These are phyloP conservation scores for Umbilicus rupestris DNA, from an alignment of 164 flowering plant genomes.

Conservation along the genomic window DNA sequence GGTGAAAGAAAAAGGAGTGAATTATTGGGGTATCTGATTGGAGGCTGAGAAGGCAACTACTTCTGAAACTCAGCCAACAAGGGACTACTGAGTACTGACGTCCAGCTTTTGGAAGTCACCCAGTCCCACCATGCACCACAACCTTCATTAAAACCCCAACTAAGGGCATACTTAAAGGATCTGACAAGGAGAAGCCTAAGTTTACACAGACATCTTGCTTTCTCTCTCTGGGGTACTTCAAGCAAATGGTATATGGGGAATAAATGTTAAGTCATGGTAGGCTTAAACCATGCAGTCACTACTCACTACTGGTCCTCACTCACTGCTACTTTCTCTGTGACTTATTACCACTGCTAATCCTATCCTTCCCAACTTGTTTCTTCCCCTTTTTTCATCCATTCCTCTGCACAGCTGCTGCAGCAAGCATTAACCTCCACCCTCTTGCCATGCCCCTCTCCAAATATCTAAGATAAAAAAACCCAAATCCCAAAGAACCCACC, in stretches of 20 bases:
- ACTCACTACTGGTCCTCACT: conserved; percentile 3
- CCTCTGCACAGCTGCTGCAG: neutral
- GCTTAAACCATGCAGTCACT: neutral
- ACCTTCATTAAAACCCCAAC: neutral
- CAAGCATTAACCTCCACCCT: neutral
- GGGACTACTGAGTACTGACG: neutral
- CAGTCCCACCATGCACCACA: too few species aligned
- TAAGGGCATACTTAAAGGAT: neutral
- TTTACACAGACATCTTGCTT: neutral
- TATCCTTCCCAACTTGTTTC: conserved; percentile 4
- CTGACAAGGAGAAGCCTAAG: neutral
- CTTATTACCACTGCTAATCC: neutral
- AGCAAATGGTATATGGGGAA: neutral
- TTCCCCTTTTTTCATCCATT: neutral
- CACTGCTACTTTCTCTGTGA: neutral
- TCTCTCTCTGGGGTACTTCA: neutral
- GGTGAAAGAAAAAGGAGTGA: neutral
- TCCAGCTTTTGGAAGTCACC: neutral
- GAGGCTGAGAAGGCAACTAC: neutral
- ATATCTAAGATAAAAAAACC: neutral
- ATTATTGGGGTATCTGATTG: conserved; percentile 1
- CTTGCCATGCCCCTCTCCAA: neutral
- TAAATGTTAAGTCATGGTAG: neutral
- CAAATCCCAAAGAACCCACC: neutral
- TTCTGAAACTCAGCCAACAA: neutral